Conservation (phyloP, 2,329 filamentous ascomycete species). For the Madurella fahalii region DNA sequence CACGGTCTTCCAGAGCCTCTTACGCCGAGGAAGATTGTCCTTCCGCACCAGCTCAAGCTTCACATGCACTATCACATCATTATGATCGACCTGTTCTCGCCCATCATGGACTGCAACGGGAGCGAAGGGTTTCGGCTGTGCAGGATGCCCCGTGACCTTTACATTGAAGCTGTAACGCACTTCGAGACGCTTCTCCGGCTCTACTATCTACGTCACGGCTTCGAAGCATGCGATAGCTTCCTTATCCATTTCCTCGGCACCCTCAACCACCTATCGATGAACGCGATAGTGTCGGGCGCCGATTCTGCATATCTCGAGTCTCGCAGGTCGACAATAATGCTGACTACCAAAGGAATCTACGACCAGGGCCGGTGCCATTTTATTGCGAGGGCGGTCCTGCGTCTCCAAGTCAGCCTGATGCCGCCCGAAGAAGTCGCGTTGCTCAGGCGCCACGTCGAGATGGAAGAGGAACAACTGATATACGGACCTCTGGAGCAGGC, state of each 20-base stretch:
- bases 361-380: constrained; percentile 19
- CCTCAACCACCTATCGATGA: constrained; percentile 20
- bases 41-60: constrained; percentile 31
- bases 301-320: constrained; percentile 15
- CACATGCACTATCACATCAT: constrained; percentile 28
- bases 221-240: constrained; percentile 22
- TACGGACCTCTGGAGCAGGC: constrained; percentile 22
- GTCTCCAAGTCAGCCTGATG: constrained; percentile 21
- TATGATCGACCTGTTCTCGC: constrained; percentile 21
- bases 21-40: constrained; percentile 26
- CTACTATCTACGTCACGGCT: constrained; percentile 35
- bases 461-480: constrained; percentile 16
- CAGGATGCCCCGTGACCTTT: constrained; percentile 17
- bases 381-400: constrained; percentile 19
- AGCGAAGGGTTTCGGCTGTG: background rate
- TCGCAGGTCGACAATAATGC: constrained; percentile 20
- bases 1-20: constrained; percentile 27
- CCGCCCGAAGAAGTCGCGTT: constrained; percentile 19
- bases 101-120: constrained; percentile 15
- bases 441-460: constrained; percentile 16
- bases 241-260: constrained; percentile 23
- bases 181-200: constrained; percentile 33
- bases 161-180: constrained; percentile 24
- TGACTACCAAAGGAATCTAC: constrained; percentile 23
- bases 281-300: constrained; percentile 13